Base-by-base conservation (phyloP, 139 green algal species). In the Pseudopediastrum boryanum region DNA sequence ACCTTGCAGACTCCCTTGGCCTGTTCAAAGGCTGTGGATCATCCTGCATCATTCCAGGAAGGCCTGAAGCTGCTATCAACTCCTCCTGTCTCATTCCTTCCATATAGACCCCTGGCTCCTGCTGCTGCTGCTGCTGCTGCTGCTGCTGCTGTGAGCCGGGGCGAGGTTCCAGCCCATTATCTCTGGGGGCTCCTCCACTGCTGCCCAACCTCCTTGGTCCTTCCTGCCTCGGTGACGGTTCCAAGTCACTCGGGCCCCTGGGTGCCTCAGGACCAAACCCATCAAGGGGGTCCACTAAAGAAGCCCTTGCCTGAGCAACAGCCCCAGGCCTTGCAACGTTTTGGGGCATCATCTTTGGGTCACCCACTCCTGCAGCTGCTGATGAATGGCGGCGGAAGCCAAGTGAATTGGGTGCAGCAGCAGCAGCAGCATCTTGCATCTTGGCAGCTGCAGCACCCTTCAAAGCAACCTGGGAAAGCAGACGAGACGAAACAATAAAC, bases 81-180 rank as follows among this genome's bases (percentile, higher is more conserved):
- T 7, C 54, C 54, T 16, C 21, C 27, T 29, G 36, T 64, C 33
- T 29, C n/a, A 27, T 64, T 7, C 54, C 54, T 16, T 16, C 27
- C 54, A 64, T 64, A 64, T 29, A 29, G 36, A 31, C 21, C 27
- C 38, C n/a, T 25, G 19, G 4, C 46, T 76, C 43, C 46, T 64
- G 48, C 69, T 76, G 68, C 46, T 62, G 33, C 35, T 43, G 66
- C 66, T 56, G 16, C 66, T 59, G 38, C 29, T 48, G 48, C 48
- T 48, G 48, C 29, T 21, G 61, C 10, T n/a, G n/a, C n/a, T n/a
- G n/a, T n/a, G n/a, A n/a, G 62, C 62, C 10, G 10, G n/a, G n/a
- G n/a, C n/a, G n/a, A n/a, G n/a, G n/a, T n/a, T n/a, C n/a, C n/a
- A n/a, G n/a, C n/a, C n/a, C n/a, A n/a, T n/a, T n/a, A n/a, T n/a